Conservation (phyloP, 495 filamentous ascomycete species). For the Xylaria grammica region DNA sequence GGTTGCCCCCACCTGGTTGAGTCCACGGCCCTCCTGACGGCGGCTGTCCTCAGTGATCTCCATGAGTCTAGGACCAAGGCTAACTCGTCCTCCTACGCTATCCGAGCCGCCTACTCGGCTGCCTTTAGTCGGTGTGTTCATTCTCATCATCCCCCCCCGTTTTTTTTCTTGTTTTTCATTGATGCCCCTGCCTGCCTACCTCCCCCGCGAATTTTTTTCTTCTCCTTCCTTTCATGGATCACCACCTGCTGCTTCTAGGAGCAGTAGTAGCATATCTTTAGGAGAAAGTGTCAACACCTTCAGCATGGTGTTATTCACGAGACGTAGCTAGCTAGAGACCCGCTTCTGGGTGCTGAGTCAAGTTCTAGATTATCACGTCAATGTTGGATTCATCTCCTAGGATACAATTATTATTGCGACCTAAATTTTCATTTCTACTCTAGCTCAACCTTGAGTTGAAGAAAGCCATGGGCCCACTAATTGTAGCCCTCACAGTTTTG, state of each 20-base stretch:
- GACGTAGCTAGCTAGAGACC: background rate
- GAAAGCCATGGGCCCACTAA: constrained; percentile 14
- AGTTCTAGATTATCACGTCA: background rate
- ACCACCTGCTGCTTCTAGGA: background rate
- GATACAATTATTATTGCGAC: background rate
- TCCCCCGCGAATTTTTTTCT: background rate
- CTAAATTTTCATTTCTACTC: background rate
- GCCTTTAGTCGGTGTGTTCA: constrained; percentile 54
- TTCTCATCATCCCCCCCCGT: constrained; percentile 2
- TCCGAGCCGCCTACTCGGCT: constrained; percentile 52
- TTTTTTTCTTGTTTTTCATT: constrained; percentile 20
- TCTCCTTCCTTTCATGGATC: background rate
- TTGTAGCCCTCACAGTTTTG: constrained; percentile 64
- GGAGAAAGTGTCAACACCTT: background rate
- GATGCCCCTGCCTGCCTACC: constrained; percentile 14
- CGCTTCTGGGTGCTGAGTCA: constrained; percentile 1
- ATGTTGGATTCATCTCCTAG: constrained; percentile 5
- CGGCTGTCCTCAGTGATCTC: constrained; percentile 72
- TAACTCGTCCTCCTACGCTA: constrained; percentile 44
- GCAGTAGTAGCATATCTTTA: background rate
- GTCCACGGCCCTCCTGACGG: constrained; percentile 76
- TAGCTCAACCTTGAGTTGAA: constrained; percentile 1
- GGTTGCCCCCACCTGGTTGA: constrained; percentile 82
- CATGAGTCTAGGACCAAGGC: constrained; percentile 49
- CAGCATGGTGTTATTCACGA: background rate